Conservation (phyloP, 2,329 filamentous ascomycete genomes). For the Fusarium circinatum region DNA sequence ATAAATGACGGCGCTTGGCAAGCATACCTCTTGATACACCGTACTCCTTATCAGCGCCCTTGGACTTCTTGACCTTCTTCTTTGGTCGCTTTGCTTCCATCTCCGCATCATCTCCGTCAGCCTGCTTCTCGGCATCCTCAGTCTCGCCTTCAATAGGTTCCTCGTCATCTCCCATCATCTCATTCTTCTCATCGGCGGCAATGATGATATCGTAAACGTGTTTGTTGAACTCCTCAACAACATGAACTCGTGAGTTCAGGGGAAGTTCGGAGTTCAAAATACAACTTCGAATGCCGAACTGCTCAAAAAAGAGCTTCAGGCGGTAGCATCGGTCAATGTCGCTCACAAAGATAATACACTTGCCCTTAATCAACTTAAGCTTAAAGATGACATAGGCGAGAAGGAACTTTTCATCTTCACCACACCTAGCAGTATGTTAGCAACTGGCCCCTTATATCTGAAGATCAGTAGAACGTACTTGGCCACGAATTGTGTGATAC, state of each 20-base stretch:
- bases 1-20: background rate
- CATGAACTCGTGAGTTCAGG: slow-evolving; percentile 90
- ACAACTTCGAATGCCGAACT: slow-evolving; percentile 94
- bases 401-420: slow-evolving; percentile 97
- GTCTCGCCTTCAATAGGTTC: slow-evolving; percentile 54
- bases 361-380: slow-evolving; percentile 91
- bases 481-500: slow-evolving; percentile 87
- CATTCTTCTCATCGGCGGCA: slow-evolving; percentile 91
- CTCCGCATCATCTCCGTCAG: slow-evolving; percentile 40
- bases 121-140: slow-evolving; percentile 33
- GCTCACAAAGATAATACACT: slow-evolving; percentile 77
- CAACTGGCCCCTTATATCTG: background rate
- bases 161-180: slow-evolving; percentile 77
- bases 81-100: slow-evolving; percentile 47
- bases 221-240: slow-evolving; percentile 97
- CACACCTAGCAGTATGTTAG: slow-evolving; percentile 65
- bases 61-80: slow-evolving; percentile 60
- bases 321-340: slow-evolving; percentile 91
- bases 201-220: slow-evolving; percentile 98
- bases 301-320: slow-evolving; percentile 93
- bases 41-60: slow-evolving; percentile 83
- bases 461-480: slow-evolving; percentile 60
- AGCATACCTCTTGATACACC: slow-evolving; percentile 84
- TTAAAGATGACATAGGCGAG: slow-evolving; percentile 95
- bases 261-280: slow-evolving; percentile 95